Base-by-base conservation (phyloP, 2,329 filamentous ascomycete species). In the Fusarium luffae region DNA sequence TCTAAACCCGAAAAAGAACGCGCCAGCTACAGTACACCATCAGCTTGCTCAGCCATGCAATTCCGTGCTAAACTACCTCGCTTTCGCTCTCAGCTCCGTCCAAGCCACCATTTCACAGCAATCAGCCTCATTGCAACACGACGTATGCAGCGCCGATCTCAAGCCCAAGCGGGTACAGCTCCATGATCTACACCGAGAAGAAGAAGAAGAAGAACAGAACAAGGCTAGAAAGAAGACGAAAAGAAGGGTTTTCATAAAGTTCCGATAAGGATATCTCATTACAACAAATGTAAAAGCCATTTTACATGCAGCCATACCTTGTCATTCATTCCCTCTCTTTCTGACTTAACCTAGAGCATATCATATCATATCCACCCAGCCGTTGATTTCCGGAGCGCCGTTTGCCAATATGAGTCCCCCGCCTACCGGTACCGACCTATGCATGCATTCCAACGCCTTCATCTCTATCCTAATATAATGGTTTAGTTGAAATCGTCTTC, bases 181-280 rank as follows among this genome's bases (percentile, higher is more conserved):
- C 30, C 43, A 21, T 40, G 9, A 51, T 40, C 28, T 56, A 47
- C 50, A 47, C 21, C 44, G 19, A 21, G 19, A 25, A 25, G n/a
- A 19, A n/a, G 44, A 42, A 25, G 48, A 42, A 48, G 34, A 42
- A 16, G 30, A 16, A 28, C 28, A 32, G 30, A 32, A 37, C 5
- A 37, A 37, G 34, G 18, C 34, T 37, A 37, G 34, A 37, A 37
- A 13, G 27, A 41, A 25, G 44, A 48, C 44, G 34, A 43, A 41
- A 42, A 50, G 37, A 55, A 57, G 23, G 18, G 50, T 40, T 43
- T 43, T 63, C 49, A 62, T 37, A 37, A 66, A 68, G 55, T 48
- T 59, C 51, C 44, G 62, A 68, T 25, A 37, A 54, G 56, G 60
- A 70, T 54, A 71, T 69, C 60, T 62, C 59, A 71, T 74, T 74